phyloP scores from a whole-genome alignment of 495 filamentous ascomycete species.

The Xylaria nigripes region DNA sequence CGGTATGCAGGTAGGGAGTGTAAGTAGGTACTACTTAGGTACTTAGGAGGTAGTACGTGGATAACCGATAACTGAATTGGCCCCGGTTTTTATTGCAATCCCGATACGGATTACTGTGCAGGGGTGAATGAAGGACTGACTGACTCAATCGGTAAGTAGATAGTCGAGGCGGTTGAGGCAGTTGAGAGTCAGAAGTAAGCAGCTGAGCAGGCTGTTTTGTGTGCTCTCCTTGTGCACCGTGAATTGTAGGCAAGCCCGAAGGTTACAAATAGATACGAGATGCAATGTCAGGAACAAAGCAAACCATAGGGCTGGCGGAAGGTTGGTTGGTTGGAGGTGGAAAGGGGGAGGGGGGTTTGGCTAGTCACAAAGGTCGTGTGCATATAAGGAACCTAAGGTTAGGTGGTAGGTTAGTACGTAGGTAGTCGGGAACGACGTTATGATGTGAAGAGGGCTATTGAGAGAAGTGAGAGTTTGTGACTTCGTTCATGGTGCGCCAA shows the following conservation, averaged over 20 bases:
- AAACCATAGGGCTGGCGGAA: constrained; percentile 1
- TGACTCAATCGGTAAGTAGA: background rate
- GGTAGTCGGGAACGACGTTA: no score
- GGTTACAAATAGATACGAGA: constrained; percentile 10
- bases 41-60: background rate
- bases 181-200: no score
- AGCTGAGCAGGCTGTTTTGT: background rate
- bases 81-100: background rate
- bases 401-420: no score
- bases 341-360: background rate
- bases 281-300: constrained; percentile 6
- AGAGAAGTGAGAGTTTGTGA: background rate
- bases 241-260: background rate
- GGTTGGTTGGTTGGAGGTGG: no score
- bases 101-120: background rate
- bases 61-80: background rate
- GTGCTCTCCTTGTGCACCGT: background rate
- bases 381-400: background rate
- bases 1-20: background rate
- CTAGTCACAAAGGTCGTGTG: constrained; percentile 3
- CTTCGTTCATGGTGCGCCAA: background rate
- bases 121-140: background rate
- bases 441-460: background rate
- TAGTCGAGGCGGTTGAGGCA: background rate
- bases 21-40: background rate